phyloP scores from a whole-genome alignment of 2,329 filamentous ascomycete genomes.

The Thelonectria blattea region DNA sequence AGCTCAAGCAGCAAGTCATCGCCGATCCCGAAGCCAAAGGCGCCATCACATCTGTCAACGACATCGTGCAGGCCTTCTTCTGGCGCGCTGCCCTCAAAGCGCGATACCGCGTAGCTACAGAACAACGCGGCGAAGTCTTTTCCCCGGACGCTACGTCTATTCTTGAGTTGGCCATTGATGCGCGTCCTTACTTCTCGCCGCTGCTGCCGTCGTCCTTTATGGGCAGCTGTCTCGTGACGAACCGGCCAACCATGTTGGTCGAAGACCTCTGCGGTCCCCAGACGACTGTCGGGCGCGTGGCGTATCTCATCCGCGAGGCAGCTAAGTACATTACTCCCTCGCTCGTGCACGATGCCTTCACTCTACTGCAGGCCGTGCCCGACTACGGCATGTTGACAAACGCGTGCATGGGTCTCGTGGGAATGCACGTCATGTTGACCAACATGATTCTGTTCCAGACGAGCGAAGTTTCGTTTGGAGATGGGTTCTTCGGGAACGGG shows the following conservation, averaged over 20 bases:
- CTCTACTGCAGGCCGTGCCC: constrained; percentile 34
- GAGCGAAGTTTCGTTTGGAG: constrained; percentile 36
- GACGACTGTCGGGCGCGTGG: constrained; percentile 37
- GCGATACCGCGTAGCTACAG: constrained; percentile 42
- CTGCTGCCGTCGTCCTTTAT: constrained; percentile 39
- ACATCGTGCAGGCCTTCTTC: constrained; percentile 49
- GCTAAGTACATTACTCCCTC: constrained; percentile 34
- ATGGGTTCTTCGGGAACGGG: constrained; percentile 32
- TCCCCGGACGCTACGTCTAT: constrained; percentile 38
- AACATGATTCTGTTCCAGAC: constrained; percentile 39
- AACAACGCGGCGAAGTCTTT: constrained; percentile 26
- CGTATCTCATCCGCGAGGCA: constrained; percentile 34
- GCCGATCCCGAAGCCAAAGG: constrained; percentile 35
- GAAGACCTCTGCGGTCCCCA: constrained; percentile 36
- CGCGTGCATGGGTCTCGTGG: constrained; percentile 37
- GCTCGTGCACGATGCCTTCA: constrained; percentile 40
- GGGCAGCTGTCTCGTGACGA: constrained; percentile 35
- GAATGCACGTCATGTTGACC: constrained; percentile 36
- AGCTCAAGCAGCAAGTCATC: constrained; percentile 40
- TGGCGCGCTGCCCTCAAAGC: constrained; percentile 46
- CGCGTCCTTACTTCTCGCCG: constrained; percentile 39
- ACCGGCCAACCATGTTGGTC: constrained; percentile 34
- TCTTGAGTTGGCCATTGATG: constrained; percentile 44
- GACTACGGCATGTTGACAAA: constrained; percentile 35
- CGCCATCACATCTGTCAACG: constrained; percentile 41